These are phyloP conservation scores for Lepraria neglecta DNA, from an alignment of 495 filamentous ascomycete genomes.

Conservation along the genomic window DNA sequence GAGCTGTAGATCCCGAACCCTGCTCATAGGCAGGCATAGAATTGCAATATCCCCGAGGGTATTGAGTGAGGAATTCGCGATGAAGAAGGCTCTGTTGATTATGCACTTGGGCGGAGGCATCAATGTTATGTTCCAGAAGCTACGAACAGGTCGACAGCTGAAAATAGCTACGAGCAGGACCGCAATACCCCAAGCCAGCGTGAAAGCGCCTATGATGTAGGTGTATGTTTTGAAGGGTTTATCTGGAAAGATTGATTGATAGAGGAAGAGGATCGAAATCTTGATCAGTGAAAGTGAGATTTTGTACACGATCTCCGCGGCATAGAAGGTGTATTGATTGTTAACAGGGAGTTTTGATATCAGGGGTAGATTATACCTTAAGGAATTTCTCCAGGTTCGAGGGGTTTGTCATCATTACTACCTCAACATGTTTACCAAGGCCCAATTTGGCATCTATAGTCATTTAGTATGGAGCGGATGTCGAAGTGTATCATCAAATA, in stretches of 20 bases:
- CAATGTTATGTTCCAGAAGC: not conserved
- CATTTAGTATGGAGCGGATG: not conserved
- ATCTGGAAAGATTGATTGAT: slow-evolving; percentile 4
- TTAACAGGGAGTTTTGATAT: no score
- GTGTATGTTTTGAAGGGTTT: not conserved
- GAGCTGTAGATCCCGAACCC: slow-evolving; percentile 40
- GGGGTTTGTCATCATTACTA: no score
- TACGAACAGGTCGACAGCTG: slow-evolving; percentile 21
- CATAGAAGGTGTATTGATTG: no score
- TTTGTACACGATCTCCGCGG: not conserved
- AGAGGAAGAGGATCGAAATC: slow-evolving; percentile 16
- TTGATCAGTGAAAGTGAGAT: slow-evolving; percentile 9
- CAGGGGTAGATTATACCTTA: no score
- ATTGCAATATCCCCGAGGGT: slow-evolving; percentile 40
- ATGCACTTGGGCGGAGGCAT: slow-evolving; percentile 33
- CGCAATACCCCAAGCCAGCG: slow-evolving; percentile 33
- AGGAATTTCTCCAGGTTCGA: no score
- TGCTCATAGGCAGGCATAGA: slow-evolving; percentile 46
- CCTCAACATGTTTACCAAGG: slow-evolving; percentile 7
- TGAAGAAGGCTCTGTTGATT: slow-evolving; percentile 30
- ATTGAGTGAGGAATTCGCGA: slow-evolving; percentile 38
- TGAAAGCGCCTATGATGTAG: slow-evolving; percentile 30
- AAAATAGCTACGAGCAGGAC: slow-evolving; percentile 30
- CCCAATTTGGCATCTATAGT: not conserved
- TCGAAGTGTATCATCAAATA: not conserved